Evolutionary conservation across 176 grass and related monocot species (phyloP).

Genomic region (Carex kokanica): DNA sequence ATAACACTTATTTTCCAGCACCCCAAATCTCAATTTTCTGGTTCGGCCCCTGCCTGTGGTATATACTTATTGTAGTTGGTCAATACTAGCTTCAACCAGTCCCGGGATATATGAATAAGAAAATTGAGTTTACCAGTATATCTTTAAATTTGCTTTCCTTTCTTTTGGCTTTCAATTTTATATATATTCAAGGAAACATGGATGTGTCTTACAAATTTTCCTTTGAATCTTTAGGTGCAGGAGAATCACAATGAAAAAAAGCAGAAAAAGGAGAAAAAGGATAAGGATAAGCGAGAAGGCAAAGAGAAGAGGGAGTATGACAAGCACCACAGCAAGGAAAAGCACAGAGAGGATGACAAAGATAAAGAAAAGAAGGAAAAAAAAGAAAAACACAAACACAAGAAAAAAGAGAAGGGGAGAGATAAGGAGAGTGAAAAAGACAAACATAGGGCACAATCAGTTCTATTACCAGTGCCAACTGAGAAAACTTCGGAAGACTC

Average conservation of each 20-base stretch:
- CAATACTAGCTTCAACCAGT: not conserved
- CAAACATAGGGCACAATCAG: slow-evolving; percentile 2
- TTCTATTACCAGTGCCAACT: not conserved
- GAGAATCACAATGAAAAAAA: slow-evolving; percentile 28
- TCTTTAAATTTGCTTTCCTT: not conserved
- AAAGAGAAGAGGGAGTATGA: slow-evolving; percentile 63
- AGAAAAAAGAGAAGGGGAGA: slow-evolving; percentile 24
- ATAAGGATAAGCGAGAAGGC: slow-evolving; percentile 47
- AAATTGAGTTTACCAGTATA: not conserved
- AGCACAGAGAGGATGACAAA: slow-evolving; percentile 31
- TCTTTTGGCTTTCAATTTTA: not conserved
- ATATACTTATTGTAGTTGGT: not conserved
- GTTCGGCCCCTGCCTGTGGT: not conserved
- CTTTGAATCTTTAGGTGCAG: slow-evolving; percentile 24
- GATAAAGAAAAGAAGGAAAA: slow-evolving; percentile 20
- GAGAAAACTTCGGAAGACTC: slow-evolving; percentile 24
- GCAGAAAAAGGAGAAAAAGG: slow-evolving; percentile 29
- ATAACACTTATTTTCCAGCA: too few relatives aligned
- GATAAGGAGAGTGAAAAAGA: slow-evolving; percentile 23
- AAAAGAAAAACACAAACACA: slow-evolving; percentile 30
- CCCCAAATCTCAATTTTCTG: too few relatives aligned
- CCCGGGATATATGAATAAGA: not conserved
- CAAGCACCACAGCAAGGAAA: slow-evolving; percentile 62
- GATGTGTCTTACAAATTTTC: slow-evolving; percentile 16
- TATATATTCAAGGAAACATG: not conserved